Evolutionary conservation across 768 basidiomycete species (phyloP), one percentile per base, ranked within the genome.

Genomic region (Nidularia pulvinata): DNA sequence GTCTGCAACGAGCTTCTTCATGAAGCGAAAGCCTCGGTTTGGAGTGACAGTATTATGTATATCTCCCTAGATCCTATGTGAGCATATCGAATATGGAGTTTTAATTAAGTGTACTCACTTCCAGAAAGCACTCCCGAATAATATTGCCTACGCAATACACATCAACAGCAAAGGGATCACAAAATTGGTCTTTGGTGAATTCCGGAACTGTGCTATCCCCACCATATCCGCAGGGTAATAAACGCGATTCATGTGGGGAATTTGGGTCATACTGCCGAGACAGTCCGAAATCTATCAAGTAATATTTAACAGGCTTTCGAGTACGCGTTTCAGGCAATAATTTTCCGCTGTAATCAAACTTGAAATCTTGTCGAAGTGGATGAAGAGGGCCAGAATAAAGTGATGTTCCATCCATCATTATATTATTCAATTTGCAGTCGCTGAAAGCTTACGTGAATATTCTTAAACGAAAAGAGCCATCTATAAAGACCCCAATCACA

Each of bases 141-240:
- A 57, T 52, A 13, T 50, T 55, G 3, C 69, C 67, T 0, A 70
- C 45, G 36, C 65, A 63, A 44, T 61, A 70, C 1, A 70, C 49
- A 55, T 70, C 70, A 1, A 66, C 51, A 13, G 61, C 61, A 55
- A 68, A 72, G 1, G 68, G 65, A 52, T 71, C 60, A 37, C 66
- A 69, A 1, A 64, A 63, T 2, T 59, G 47, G 13, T 51, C 50
- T 2, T 49, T 16, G 7, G 60, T 61, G 11, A 65, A 53, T 49
- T 69, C 67, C 1, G 70, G 67, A 14, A 62, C 62, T 14, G 55
- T 50, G 9, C 43, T 35, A 25, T 61, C 63, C 48, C 66, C 65
- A 4, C 66, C 62, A 47, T 1, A 54, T 13, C 5, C 62, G 58
- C 6, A 51, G 14, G 36, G 19, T 5, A n/a, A 33, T 7, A 51